Evolutionary conservation across 805 yeast species (phyloP).

Genomic region (Teunomyces aglyptinius): DNA sequence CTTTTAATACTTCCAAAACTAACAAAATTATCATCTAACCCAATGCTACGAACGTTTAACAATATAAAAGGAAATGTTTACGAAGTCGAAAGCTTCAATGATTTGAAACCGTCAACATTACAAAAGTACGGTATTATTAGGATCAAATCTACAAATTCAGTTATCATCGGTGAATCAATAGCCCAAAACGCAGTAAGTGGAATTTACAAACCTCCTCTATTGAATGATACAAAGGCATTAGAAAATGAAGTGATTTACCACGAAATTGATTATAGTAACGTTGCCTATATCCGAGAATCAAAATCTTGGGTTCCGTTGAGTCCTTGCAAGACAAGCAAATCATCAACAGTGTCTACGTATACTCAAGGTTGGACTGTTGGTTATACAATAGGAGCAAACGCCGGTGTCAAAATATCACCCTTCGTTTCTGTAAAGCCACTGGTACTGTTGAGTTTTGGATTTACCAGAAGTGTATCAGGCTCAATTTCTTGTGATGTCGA

Average conservation of each 20-base stretch:
- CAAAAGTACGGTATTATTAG: background rate
- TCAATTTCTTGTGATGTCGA: background rate
- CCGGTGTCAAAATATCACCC: background rate
- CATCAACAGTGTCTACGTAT: background rate
- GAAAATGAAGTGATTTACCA: background rate
- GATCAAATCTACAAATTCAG: background rate
- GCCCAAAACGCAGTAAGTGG: background rate
- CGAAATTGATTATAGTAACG: background rate
- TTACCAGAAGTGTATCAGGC: background rate
- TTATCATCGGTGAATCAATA: background rate
- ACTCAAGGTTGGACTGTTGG: constrained; percentile 1
- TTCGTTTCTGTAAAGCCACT: background rate
- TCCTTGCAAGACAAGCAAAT: background rate
- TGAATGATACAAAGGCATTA: background rate
- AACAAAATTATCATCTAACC: background rate
- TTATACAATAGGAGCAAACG: background rate
- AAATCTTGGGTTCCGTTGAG: background rate
- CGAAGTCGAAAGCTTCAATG: background rate
- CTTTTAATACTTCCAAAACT: background rate
- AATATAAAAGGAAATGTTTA: background rate
- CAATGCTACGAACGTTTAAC: background rate
- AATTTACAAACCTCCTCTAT: background rate
- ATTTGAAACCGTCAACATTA: background rate
- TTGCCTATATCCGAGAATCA: background rate
- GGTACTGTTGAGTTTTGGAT: background rate